These are phyloP conservation scores for Phaeosphaeriaceae sp. DNA, from an alignment of 2,329 filamentous ascomycete genomes.

Conservation along the genomic window DNA sequence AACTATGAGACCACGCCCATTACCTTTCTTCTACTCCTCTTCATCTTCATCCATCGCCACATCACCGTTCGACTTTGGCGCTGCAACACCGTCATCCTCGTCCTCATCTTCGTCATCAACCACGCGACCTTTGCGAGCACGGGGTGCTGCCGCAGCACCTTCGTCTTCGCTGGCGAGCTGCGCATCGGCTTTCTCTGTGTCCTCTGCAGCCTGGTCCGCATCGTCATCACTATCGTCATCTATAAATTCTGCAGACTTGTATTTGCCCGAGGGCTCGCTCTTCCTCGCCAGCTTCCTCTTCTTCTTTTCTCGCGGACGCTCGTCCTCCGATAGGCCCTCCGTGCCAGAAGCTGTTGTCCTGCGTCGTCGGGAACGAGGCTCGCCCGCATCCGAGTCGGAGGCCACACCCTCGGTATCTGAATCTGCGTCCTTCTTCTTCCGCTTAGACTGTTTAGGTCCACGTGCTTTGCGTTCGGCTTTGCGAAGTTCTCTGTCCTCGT, in stretches of 20 bases:
- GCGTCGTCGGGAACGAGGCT: slow-evolving; percentile 48
- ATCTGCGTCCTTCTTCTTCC: slow-evolving; percentile 68
- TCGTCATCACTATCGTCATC: slow-evolving; percentile 68
- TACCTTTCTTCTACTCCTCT: slow-evolving; percentile 26
- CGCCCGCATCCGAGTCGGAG: slow-evolving; percentile 37
- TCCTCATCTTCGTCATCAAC: slow-evolving; percentile 45
- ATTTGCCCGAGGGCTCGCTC: slow-evolving; percentile 64
- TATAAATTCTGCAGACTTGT: slow-evolving; percentile 84
- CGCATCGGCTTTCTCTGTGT: slow-evolving; percentile 17
- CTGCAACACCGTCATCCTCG: slow-evolving; percentile 30
- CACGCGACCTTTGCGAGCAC: slow-evolving; percentile 38
- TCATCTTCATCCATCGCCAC: slow-evolving; percentile 40
- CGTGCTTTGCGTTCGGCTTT: slow-evolving; percentile 66
- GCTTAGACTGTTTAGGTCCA: slow-evolving; percentile 50
- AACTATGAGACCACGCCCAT: slow-evolving; percentile 3
- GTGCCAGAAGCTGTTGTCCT: slow-evolving; percentile 47
- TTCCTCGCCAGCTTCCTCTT: slow-evolving; percentile 67
- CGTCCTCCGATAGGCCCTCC: slow-evolving; percentile 61
- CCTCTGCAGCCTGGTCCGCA: slow-evolving; percentile 26
- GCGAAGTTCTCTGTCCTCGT: slow-evolving; percentile 80
- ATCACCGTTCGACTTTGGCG: slow-evolving; percentile 30
- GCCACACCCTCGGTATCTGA: slow-evolving; percentile 53
- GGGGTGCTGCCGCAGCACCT: slow-evolving; percentile 27
- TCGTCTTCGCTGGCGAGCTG: slow-evolving; percentile 29
- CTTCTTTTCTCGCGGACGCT: slow-evolving; percentile 67